Evolutionary conservation across 768 basidiomycete species (phyloP).

Genomic region (Suillus subaureus): DNA sequence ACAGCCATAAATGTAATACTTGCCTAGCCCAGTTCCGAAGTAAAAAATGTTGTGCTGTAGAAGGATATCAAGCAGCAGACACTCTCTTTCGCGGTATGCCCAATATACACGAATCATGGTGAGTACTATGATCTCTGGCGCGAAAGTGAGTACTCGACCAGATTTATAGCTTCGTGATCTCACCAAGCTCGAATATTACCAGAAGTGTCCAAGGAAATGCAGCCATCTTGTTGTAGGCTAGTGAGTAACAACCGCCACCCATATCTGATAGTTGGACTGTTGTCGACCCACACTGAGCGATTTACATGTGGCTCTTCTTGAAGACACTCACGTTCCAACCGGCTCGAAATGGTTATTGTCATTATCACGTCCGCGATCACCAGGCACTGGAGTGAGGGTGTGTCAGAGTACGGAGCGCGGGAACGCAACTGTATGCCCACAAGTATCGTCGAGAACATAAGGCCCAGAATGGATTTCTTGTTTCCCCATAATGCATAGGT

Average conservation of each 20-base stretch:
- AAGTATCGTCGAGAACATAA: not conserved
- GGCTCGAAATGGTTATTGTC: not conserved
- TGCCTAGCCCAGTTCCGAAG: not conserved
- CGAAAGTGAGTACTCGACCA: not conserved
- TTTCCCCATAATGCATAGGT: conserved; percentile 4
- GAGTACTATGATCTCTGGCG: not conserved
- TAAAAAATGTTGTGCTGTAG: not conserved
- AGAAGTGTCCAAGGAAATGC: conserved; percentile 2
- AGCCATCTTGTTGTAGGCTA: not conserved
- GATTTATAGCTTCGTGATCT: not conserved
- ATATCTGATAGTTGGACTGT: not conserved
- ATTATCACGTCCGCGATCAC: not conserved
- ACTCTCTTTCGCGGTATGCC: not conserved
- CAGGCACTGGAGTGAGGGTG: not conserved
- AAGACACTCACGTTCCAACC: not conserved
- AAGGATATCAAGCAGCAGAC: not conserved
- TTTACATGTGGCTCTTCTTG: not conserved
- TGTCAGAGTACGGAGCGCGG: not conserved
- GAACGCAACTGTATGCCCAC: not conserved
- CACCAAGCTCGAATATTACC: conserved; percentile 1
- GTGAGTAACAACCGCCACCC: not conserved
- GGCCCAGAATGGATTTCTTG: not conserved
- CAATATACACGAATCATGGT: conserved; percentile 5
- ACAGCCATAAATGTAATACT: not conserved
- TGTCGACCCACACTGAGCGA: not conserved